Evolutionary conservation across 2,329 filamentous ascomycete genomes (phyloP).

Genomic region (Didymosphaeria variabile): DNA sequence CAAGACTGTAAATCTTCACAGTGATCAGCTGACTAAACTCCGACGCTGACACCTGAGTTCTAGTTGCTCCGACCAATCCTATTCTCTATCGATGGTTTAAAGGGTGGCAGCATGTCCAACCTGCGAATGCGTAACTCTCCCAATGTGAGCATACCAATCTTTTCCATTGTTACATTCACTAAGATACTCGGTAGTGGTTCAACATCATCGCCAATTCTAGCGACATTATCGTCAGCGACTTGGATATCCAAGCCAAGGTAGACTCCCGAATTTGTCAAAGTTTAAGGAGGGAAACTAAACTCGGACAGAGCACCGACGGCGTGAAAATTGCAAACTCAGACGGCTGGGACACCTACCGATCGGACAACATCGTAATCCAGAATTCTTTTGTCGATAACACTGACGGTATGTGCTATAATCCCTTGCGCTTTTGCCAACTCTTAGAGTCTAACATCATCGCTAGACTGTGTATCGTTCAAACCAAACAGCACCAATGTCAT

Average conservation of each 20-base stretch:
- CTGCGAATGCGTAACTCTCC: slow-evolving; percentile 68
- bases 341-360: slow-evolving; percentile 70
- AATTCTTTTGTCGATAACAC: slow-evolving; percentile 71
- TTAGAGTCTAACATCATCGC: not conserved
- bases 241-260: slow-evolving; percentile 1
- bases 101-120: slow-evolving; percentile 67
- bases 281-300: slow-evolving; percentile 48
- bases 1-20: slow-evolving; percentile 58
- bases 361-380: slow-evolving; percentile 70
- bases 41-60: not conserved
- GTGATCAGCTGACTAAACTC: not conserved
- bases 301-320: slow-evolving; percentile 65
- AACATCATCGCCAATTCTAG: slow-evolving; percentile 73
- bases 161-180: not conserved
- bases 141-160: not conserved
- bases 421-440: not conserved
- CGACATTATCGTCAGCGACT: slow-evolving; percentile 44
- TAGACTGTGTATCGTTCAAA: slow-evolving; percentile 77
- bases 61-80: slow-evolving; percentile 60
- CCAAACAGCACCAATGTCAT: slow-evolving; percentile 76
- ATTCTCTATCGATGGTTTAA: slow-evolving; percentile 64
- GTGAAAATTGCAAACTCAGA: slow-evolving; percentile 52
- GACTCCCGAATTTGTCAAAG: not conserved
- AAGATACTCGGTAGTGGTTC: slow-evolving; percentile 60
- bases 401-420: slow-evolving; percentile 49